Base-by-base conservation (phyloP, 768 basidiomycete genomes). In the Gautieria morchelliformis region DNA sequence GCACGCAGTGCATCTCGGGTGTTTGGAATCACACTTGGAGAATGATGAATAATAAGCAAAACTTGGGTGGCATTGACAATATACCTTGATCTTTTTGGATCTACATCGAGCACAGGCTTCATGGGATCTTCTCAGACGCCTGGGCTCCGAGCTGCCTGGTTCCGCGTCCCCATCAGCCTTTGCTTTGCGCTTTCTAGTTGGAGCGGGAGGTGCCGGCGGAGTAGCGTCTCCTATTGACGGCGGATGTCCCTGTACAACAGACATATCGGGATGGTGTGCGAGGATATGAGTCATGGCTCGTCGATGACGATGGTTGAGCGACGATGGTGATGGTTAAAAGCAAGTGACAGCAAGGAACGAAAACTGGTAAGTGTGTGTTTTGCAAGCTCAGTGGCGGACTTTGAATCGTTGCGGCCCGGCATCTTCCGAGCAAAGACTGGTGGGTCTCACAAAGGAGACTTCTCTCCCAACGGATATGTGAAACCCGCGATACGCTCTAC, bases 31-130 rank as follows among this genome's bases (percentile, higher is more conserved):
- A 78, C 90, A 93, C 90, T 93, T 67, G 14, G 56, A 46, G 59
- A 50, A 17, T 17, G 47, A 15, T 65, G 56, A 60, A 61, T 42
- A 64, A 64, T 46, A 62, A 64, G 58, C 64, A 54, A 60, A 63
- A 63, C 65, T 69, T 67, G 61, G 62, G 60, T 62, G 44, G 63
- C 61, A 67, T 40, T 22, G 33, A 49, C 24, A 37, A 40, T 37
- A 45, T 69, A 83, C 87, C 88, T 93, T 93, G 74, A 93, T 93
- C 86, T 93, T 93, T 83, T 93, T 92, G 76, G 84, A 86, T 80
- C 90, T 87, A 79, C 90, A 93, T 70, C 90, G 81, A 62, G 90
- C 85, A 76, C 90, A 93, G 61, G 90, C 89, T 74, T 93, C 90
- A 73, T 93, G 90, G 65, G 89, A 90, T 67, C 90, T 83, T 64